Conservation (phyloP, 768 basidiomycete genomes). For the Roridomyces roridus region DNA sequence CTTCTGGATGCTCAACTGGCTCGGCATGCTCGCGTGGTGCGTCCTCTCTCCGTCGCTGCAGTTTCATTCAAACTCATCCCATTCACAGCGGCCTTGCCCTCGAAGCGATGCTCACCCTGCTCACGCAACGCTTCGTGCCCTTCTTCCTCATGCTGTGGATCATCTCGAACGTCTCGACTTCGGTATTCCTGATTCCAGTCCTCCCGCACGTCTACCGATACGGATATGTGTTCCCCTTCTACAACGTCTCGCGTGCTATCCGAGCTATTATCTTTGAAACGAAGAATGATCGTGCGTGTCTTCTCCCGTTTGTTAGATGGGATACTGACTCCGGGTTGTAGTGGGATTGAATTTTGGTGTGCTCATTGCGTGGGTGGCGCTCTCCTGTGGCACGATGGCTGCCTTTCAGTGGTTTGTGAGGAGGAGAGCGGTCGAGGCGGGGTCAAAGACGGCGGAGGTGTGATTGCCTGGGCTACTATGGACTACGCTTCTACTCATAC, state of each 20-base stretch:
- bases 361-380: slow-evolving; percentile 56
- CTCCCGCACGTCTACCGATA: slow-evolving; percentile 55
- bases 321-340: slow-evolving; percentile 27
- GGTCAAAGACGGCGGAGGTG: too few species aligned
- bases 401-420: too few species aligned
- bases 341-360: slow-evolving; percentile 70
- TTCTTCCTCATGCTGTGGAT: slow-evolving; percentile 41
- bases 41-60: background rate
- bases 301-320: too few species aligned
- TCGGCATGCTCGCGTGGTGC: slow-evolving; percentile 37
- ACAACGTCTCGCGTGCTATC: too few species aligned
- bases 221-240: slow-evolving; percentile 63
- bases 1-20: slow-evolving; percentile 36
- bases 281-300: slow-evolving; percentile 53
- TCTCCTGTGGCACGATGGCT: slow-evolving; percentile 57
- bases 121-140: slow-evolving; percentile 37
- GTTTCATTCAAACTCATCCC: background rate
- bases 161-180: slow-evolving; percentile 22
- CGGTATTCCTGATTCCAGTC: too few species aligned
- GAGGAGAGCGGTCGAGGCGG: too few species aligned
- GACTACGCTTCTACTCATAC: too few species aligned
- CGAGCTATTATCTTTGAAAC: slow-evolving; percentile 59
- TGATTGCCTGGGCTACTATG: too few species aligned
- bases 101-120: too few species aligned
- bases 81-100: too few species aligned